These are phyloP conservation scores for Curvularia eragrostidis DNA, from an alignment of 2,329 filamentous ascomycete genomes.

Conservation along the genomic window DNA sequence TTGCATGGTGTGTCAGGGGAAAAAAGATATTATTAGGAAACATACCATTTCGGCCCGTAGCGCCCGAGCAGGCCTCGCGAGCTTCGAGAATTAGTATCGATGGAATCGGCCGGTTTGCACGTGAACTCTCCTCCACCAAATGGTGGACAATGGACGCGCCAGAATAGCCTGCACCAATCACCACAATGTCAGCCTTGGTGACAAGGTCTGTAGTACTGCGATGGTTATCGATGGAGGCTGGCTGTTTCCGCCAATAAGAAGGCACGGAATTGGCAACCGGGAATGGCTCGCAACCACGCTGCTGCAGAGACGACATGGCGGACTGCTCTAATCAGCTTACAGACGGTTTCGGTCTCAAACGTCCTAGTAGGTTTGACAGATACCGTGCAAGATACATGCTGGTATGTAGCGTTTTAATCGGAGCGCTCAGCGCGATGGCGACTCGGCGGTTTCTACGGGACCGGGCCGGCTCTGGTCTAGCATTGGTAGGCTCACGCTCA, in stretches of 20 bases:
- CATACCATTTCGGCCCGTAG: constrained; percentile 62
- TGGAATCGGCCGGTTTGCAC: constrained; percentile 2
- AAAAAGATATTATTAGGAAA: background rate
- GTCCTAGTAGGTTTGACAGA: background rate
- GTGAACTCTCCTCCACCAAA: constrained; percentile 14
- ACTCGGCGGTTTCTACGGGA: background rate
- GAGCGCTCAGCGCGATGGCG: background rate
- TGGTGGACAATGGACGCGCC: constrained; percentile 23
- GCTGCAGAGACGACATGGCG: constrained; percentile 3
- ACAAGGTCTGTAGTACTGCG: constrained; percentile 18
- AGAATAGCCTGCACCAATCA: constrained; percentile 23
- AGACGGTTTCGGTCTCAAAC: background rate
- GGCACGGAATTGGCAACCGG: constrained; percentile 14
- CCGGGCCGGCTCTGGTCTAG: constrained; percentile 9
- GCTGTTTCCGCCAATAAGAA: constrained; percentile 19
- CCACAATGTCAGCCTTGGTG: constrained; percentile 13
- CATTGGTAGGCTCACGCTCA: background rate
- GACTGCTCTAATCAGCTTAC: background rate
- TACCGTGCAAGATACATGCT: background rate
- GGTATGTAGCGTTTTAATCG: background rate
- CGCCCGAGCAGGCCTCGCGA: constrained; percentile 58
- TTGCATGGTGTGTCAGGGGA: background rate
- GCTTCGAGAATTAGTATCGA: constrained; percentile 55
- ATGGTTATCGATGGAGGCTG: constrained; percentile 17
- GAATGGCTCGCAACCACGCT: background rate